Base-by-base conservation (phyloP, 345 rosid species). In the Streptanthus diversifolius region DNA sequence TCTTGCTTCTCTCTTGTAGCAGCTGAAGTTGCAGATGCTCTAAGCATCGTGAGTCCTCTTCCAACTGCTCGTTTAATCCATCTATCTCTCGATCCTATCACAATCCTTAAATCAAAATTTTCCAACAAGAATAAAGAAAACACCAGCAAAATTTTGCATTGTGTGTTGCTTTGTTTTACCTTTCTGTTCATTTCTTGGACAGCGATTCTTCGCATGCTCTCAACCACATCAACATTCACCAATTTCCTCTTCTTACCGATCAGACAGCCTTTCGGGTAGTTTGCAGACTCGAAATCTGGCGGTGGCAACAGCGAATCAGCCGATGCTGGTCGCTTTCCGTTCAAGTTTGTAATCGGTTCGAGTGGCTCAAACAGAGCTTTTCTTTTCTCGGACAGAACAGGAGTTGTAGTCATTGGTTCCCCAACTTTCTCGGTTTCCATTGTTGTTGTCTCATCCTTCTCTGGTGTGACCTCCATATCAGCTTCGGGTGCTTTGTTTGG, bases 181-280 rank as follows among this genome's bases (percentile, higher is more conserved):
- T 93, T 93, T 84, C 98, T 79, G 80, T 93, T 93, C 90, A 90
- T 93, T 80, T 93, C 97, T 60, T 88, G 97, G 39, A 93, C 89
- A 0, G 98, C 98, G 70, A 93, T 90, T 82, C 96, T 89, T 36
- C 98, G 81, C 98, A 93, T 93, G 77, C 96, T 89, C 82, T 93
- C 98, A 15, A 93, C 98, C 0, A 93, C 97, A 68, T 93, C 98
- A 32, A 93, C 92, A 74, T 90, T 90, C 19, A 90, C 98, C 27
- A 93, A 82, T 80, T 93, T 93, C 58, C 98, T 83, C 88, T 85
- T 93, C 84, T 93, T 93, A 51, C 98, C 98, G 0, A 93, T 81
- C 71, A 93, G 78, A 97, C 98, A 93, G 4, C 97, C 98, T 65
- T 88, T 90, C 0, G 98, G 96, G 77, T 93, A 93, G 82, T 65